Evolutionary conservation across 805 yeast species (phyloP), one percentile per base, ranked within the genome.

Genomic region (Zygosaccharomyces gambellarensis): DNA sequence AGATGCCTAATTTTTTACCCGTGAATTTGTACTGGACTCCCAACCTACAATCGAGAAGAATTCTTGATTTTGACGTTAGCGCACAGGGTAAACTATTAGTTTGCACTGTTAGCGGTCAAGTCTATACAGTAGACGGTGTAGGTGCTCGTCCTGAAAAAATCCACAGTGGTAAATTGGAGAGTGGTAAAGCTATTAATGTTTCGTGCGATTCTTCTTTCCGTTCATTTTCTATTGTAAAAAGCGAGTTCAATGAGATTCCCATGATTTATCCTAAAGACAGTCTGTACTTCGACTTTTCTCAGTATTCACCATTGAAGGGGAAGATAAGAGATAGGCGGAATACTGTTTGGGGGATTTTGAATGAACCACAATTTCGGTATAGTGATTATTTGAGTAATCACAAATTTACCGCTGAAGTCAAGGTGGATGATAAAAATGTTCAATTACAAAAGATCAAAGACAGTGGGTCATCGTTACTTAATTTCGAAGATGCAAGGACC

Each of bases 101-200:
- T 1, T 78, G 85, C 53, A 84, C 94, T 0, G 64, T 71, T 19
- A 80, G 81, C 43, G 97, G 97, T 0, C 76, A 83, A 21, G 87
- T 79, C 0, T 88, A 78, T 56, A 70, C 72, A 21, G 34, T 43
- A 22, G 41, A 40, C 3, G 36, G 51, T 2, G 10, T 42, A 8
- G 55, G 45, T 27, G 30, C 30, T 21, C 28, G 50, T 5, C 52
- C 61, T 47, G 54, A 62, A 51, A 54, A 54, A 46, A 46, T 61
- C 29, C 50, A 59, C 53, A 64, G 73, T 51, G 54, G 71, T 23
- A 75, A 66, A 52, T 57, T 74, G 50, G 50, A 60, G 41, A 47
- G 69, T 47, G 61, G 70, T 53, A 58, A 69, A 61, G 42, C 64
- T 55, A 29, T 70, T 57, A 72, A 71, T 44, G 95, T 90, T 3